Evolutionary conservation across 2,329 filamentous ascomycete species (phyloP), one percentile per base, ranked within the genome.

Genomic region (Diaporthe sp.): DNA sequence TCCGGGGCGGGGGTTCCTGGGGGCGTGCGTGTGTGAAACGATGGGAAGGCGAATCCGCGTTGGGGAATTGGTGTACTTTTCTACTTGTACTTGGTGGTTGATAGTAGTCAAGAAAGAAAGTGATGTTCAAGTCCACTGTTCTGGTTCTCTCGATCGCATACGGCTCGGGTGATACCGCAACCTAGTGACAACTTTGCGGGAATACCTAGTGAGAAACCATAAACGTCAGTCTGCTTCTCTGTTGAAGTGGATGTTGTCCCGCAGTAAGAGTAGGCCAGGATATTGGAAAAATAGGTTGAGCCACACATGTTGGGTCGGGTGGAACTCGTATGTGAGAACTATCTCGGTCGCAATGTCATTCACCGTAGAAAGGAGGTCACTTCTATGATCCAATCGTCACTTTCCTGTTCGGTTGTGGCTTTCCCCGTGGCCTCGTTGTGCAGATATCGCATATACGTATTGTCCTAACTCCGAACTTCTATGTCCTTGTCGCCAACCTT

Each of bases 71-170:
- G 47, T 68, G 64, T 68, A 54, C 64, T 68, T 68, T 52, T 68
- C 64, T 54, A 68, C 64, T 68, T 68, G 45, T 54, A 68, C 58
- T 64, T 40, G 47, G 47, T 54, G 64, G 64, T 54, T 54, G 64
- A 40, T 54, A 40, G 64, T 54, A 68, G 64, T 68, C 47, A 68
- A 68, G 64, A 67, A 67, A 52, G 61, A 68, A 40, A 54, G 64
- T 68, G 47, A 68, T 68, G 64, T 40, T 35, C 47, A 52, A 67
- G 64, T 52, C 45, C 64, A 52, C 30, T 40, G 12, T 45, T 25
- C 25, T 22, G 13, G 13, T 42, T 2, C 17, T 33, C 30, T 17
- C 15, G 17, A 4, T 4, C 33, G 2, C n/a, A 2, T 40, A 22
- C 9, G 58, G 17, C 9, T 5, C 25, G 25, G 17, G 19, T 45